These are phyloP conservation scores for Cystobasidium onofrii DNA, from an alignment of 768 basidiomycete genomes.

Conservation along the genomic window DNA sequence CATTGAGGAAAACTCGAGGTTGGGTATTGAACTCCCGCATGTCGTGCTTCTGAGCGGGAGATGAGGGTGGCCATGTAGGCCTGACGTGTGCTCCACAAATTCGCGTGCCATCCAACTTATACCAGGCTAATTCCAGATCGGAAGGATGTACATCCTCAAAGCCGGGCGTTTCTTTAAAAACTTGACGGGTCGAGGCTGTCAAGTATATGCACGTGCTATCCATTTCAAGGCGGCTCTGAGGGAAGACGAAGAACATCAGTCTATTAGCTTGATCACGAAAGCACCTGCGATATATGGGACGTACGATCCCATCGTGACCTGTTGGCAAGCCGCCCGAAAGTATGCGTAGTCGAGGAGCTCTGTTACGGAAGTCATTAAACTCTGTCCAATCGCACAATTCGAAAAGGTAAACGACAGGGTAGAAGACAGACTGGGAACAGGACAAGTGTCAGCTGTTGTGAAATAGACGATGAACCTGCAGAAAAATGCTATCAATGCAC, in stretches of 20 bases:
- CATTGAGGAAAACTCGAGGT: neutral
- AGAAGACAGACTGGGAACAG: neutral
- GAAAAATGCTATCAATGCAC: neutral
- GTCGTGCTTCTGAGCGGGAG: neutral
- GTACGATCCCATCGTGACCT: constrained; percentile 21
- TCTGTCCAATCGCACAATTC: constrained; percentile 14
- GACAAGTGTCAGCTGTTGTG: neutral
- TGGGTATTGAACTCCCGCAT: constrained; percentile 4
- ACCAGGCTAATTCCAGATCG: neutral
- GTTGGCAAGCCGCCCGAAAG: constrained; percentile 24
- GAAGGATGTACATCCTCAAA: constrained; percentile 1
- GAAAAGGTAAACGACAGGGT: constrained; percentile 11
- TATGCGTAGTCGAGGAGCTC: neutral
- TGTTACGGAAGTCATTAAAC: neutral
- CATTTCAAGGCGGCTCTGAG: constrained; percentile 22
- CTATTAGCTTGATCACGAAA: too few species aligned
- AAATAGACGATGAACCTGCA: neutral
- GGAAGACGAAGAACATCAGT: too few species aligned
- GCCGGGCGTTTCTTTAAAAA: neutral
- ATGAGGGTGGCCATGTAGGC: constrained; percentile 1
- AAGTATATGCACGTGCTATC: constrained; percentile 16
- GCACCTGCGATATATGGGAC: too few species aligned
- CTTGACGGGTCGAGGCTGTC: neutral
- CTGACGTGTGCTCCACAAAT: neutral
- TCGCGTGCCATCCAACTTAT: neutral